These are phyloP conservation scores for Entrophospora sp. DNA, from an alignment of 192 early-diverging fungal genomes.

Conservation along the genomic window DNA sequence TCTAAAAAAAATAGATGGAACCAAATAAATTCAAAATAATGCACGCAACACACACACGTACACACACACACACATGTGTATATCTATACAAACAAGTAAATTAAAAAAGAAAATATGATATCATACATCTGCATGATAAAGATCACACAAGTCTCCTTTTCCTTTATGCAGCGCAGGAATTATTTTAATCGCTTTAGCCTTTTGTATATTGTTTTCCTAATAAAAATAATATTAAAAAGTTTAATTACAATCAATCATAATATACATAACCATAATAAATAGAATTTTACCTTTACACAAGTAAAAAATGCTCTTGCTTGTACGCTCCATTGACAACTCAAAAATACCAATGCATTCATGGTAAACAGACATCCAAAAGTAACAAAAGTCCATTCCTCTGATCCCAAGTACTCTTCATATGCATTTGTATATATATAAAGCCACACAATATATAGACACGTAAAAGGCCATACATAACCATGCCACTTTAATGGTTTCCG, in stretches of 20 bases:
- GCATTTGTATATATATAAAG: constrained; percentile 67
- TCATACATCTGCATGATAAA: constrained; percentile 58
- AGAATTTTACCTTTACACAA: constrained; percentile 54
- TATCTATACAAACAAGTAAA: no score
- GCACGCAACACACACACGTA: no score
- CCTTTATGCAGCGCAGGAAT: constrained; percentile 79
- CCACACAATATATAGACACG: constrained; percentile 71
- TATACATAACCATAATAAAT: no score
- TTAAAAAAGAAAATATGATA: no score
- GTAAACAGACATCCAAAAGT: constrained; percentile 56
- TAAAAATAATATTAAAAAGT: not conserved
- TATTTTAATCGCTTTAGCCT: constrained; percentile 77
- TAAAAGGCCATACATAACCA: constrained; percentile 78
- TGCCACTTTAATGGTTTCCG: constrained; percentile 68
- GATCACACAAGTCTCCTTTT: constrained; percentile 68
- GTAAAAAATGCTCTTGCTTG: constrained; percentile 71
- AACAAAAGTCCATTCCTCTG: constrained; percentile 75
- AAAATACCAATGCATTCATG: constrained; percentile 71
- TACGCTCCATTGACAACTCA: constrained; percentile 94
- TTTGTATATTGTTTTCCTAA: constrained; percentile 57
- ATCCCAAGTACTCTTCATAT: constrained; percentile 71
- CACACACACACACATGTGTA: no score
- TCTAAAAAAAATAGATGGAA: no score
- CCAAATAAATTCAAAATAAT: no score
- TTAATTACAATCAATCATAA: no score